Base-by-base conservation (phyloP, 192 early-diverging fungal species). In the Mortierella hygrophila region DNA sequence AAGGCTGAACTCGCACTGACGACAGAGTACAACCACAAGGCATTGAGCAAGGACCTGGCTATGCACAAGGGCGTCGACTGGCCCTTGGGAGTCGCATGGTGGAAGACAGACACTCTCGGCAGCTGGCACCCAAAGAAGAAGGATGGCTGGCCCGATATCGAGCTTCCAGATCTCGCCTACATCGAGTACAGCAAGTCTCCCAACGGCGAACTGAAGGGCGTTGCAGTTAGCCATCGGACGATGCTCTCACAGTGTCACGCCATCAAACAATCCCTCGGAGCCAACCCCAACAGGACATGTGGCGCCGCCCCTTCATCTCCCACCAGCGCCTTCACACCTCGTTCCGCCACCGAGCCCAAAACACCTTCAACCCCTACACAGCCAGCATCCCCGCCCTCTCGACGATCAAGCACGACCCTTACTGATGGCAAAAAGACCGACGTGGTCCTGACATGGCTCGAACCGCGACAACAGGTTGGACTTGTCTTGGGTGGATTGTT, bases 161-260 rank as follows among this genome's bases (percentile, higher is more conserved):
- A 88, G 7, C 60, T 87, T 6, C 83, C 91, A 18, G 96, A 97
- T 42, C 83, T 95, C 35, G 97, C 97, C 10, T 97, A 97, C 74
- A 93, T 97, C 52, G 96, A 96, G 86, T 97, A 95, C 76, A 94
- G 94, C 78, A 97, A 96, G 77, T 94, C 94, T 72, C 93, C 93
- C 11, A 94, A 94, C 76, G 95, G 96, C 57, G 94, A 96, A 87
- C 89, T 97, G 18, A 97, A 97, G 87, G 97, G 97, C 49, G 94
- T 96, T 29, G 92, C 93, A 49, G 88, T 97, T 23, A 93, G 94
- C 20, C 96, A 97, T 77, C 88, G 92, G 23, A 92, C 94, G 2
- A 92, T 97, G 46, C 92, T 97, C 85, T 83, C 91, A 54, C 96
- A 96, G 75, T 94, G 96, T 70, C 81, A 82, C 23, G 89, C 83